Base-by-base conservation (phyloP, 78 protist genomes). In the Planoprotostelium fungivorum region DNA sequence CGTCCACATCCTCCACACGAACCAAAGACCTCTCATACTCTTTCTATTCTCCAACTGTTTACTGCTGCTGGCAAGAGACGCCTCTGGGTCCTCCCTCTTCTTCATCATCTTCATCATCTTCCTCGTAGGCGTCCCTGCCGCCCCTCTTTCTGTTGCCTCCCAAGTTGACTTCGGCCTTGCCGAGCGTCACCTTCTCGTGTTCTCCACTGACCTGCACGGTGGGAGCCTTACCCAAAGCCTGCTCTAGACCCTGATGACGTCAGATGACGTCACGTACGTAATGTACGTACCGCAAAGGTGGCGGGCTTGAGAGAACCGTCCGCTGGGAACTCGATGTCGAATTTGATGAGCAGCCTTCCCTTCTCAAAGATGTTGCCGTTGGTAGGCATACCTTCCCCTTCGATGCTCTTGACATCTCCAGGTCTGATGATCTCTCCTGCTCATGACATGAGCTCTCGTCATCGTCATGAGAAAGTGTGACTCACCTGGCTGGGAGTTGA, bases 331-430 rank as follows among this genome's bases (percentile, higher is more conserved):
- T 89, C 89, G 37, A 98, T 97, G 10, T 36, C 39, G 73, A 98
- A 91, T 34, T 88, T 35, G 87, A 98, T 36, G 35, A 94, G 94
- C 83, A 98, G 90, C 90, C 88, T 86, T 28, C 99, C 99, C 90
- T 93, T 89, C 89, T 97, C 99, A 35, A 96, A 95, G 29, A 98
- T 97, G 83, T 89, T 36, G 84, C 90, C 88, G 94, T 96, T 90
- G 35, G 86, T 88, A 37, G 99, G 99, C 99, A 99, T 97, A 88
- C 99, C 99, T 93, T 99, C 99, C 88, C 93, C 90, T 36, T 88
- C 39, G 86, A 99, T 92, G 5, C 91, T 89, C 93, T 93, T 96
- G 86, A 95, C 94, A 86, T 89, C 97, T 84, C 95, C 95, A 0
- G 98, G 98, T 84, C 92, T 89, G 91, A 97, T 90, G 84, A 97